These are phyloP conservation scores for Aureobasidium subglaciale DNA, from an alignment of 2,329 filamentous ascomycete species.

Conservation along the genomic window DNA sequence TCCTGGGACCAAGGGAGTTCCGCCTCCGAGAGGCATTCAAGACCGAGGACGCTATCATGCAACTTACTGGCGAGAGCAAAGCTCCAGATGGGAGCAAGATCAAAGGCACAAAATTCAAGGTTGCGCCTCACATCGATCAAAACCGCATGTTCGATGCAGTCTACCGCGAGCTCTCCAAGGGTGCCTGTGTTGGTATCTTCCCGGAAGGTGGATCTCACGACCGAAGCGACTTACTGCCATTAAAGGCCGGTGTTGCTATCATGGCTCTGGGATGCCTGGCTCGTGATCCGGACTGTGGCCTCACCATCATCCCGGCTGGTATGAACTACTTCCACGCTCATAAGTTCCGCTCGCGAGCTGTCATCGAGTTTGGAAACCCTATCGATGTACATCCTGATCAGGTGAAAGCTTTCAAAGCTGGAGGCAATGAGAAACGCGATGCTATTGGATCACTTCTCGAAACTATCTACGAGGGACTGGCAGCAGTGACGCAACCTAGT, in stretches of 20 bases:
- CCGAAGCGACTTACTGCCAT: conserved; percentile 80
- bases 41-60: conserved; percentile 63
- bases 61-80: conserved; percentile 64
- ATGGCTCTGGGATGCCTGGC: conserved; percentile 92
- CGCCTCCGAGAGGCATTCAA: conserved; percentile 82
- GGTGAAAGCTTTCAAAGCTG: conserved; percentile 76
- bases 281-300: conserved; percentile 73
- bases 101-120: conserved; percentile 73
- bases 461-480: conserved; percentile 75
- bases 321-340: conserved; percentile 99
- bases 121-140: conserved; percentile 89
- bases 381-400: conserved; percentile 77
- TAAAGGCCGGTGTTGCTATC: conserved; percentile 95
- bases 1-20: conserved; percentile 72
- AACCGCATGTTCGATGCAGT: conserved; percentile 89
- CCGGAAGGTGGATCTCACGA: conserved; percentile 96
- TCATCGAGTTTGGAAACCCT: conserved; percentile 88
- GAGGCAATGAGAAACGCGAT: conserved; percentile 62
- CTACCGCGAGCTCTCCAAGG: conserved; percentile 73
- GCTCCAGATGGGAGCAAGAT: conserved; percentile 62
- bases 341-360: conserved; percentile 93
- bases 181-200: conserved; percentile 92
- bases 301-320: conserved; percentile 92
- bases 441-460: conserved; percentile 81
- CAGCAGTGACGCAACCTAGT: conserved; percentile 81